Evolutionary conservation across 345 rosid species (phyloP).

Genomic region (Aethionema arabicum): DNA sequence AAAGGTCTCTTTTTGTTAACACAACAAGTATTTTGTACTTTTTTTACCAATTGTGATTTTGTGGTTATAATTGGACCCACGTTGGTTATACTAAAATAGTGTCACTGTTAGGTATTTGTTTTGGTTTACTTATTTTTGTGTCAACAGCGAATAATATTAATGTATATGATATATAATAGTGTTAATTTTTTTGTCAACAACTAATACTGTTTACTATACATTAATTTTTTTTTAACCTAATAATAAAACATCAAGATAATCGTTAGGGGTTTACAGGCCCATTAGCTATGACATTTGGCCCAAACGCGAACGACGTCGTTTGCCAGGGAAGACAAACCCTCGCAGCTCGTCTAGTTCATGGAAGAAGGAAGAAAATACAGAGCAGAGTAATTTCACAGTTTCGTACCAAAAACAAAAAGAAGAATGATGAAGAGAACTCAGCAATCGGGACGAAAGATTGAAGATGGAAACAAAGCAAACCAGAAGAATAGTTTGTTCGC

Average conservation of each 20-base stretch:
- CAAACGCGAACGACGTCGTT: background rate
- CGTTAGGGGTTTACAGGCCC: background rate
- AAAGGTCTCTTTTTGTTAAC: too few relatives aligned
- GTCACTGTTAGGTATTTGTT: background rate
- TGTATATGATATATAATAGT: too few relatives aligned
- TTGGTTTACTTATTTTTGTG: too few relatives aligned
- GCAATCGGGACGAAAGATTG: slow-evolving; percentile 18
- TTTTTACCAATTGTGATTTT: too few relatives aligned
- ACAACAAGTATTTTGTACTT: too few relatives aligned
- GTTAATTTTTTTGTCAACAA: too few relatives aligned
- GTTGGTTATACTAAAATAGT: too few relatives aligned
- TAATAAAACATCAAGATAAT: background rate
- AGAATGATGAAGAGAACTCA: slow-evolving; percentile 26
- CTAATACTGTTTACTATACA: too few relatives aligned
- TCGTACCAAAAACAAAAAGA: background rate
- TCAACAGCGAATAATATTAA: too few relatives aligned
- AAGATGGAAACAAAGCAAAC: slow-evolving; percentile 25
- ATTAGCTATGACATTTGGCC: background rate
- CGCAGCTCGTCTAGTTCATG: slow-evolving; percentile 15
- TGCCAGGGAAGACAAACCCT: background rate
- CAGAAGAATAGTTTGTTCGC: slow-evolving; percentile 43
- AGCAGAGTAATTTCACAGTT: slow-evolving; percentile 16
- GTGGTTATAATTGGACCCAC: too few relatives aligned
- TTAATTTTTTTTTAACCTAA: too few relatives aligned
- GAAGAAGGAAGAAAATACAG: slow-evolving; percentile 13